These are phyloP conservation scores for Metschnikowia lachancei DNA, from an alignment of 805 yeast genomes.

Conservation along the genomic window DNA sequence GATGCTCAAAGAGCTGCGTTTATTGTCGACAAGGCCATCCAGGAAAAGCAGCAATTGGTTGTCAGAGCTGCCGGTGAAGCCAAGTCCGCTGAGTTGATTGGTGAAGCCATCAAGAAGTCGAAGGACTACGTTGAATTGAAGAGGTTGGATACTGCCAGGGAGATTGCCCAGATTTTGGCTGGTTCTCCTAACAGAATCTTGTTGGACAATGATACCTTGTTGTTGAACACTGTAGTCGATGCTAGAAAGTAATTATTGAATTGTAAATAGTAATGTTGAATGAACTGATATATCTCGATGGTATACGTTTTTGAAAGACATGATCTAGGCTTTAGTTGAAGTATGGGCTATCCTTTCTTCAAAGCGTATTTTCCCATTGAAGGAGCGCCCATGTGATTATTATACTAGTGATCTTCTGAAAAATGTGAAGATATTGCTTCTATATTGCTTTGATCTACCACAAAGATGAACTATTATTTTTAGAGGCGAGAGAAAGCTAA, in stretches of 20 bases:
- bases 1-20: constrained; percentile 99
- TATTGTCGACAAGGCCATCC: constrained; percentile 93
- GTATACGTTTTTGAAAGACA: no score
- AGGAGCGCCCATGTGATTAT: no score
- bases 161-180: constrained; percentile 83
- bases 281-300: background rate
- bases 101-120: constrained; percentile 97
- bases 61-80: constrained; percentile 99
- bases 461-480: no score
- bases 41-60: constrained; percentile 95
- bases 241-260: constrained; percentile 46
- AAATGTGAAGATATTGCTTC: no score
- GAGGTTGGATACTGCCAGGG: constrained; percentile 95
- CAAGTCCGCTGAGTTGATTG: constrained; percentile 93
- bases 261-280: constrained; percentile 19
- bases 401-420: no score
- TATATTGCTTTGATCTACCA: no score
- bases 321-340: no score
- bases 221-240: constrained; percentile 85
- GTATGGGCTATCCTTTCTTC: no score
- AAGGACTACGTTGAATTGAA: constrained; percentile 95
- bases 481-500: no score
- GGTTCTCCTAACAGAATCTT: constrained; percentile 88
- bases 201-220: constrained; percentile 86
- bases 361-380: no score